Evolutionary conservation across 1,284 basidiomycete species (phyloP).

Genomic region (Sparassis latifolia): DNA sequence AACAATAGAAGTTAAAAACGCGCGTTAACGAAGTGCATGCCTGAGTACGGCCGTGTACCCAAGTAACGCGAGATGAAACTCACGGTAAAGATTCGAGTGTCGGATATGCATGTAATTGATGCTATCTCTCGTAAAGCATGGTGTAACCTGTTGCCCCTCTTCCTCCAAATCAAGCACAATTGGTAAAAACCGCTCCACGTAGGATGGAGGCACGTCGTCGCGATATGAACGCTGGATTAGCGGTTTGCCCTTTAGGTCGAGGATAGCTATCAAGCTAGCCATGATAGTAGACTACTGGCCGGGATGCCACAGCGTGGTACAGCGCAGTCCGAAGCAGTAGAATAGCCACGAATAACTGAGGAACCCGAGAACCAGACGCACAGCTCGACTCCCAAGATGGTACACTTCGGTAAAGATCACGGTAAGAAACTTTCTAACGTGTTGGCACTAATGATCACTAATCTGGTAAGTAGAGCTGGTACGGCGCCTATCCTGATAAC

Average conservation of each 20-base stretch:
- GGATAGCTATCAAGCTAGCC: conserved; percentile 81
- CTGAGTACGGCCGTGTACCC: not conserved
- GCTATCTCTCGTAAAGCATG: conserved; percentile 91
- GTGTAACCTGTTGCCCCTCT: conserved; percentile 90
- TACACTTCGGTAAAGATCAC: no score
- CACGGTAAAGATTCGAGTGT: conserved; percentile 95
- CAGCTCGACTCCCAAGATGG: no score
- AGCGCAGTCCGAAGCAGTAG: no score
- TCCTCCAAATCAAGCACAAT: conserved; percentile 96
- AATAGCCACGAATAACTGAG: no score
- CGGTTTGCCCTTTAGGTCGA: conserved; percentile 98
- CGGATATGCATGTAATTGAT: conserved; percentile 99
- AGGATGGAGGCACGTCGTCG: conserved; percentile 88
- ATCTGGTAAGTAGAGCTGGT: no score
- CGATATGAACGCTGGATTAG: conserved; percentile 97
- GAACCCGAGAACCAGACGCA: no score
- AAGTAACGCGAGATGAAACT: conserved; percentile 27
- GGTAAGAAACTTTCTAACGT: no score
- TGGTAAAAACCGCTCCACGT: conserved; percentile 92
- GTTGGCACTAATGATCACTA: no score
- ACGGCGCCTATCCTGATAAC: no score
- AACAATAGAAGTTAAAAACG: not conserved
- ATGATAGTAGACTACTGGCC: conserved; percentile 21
- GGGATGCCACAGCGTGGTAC: no score
- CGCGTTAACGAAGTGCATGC: not conserved